Conservation (phyloP, 2,329 filamentous ascomycete species). For the Cordyceps farinosa region DNA sequence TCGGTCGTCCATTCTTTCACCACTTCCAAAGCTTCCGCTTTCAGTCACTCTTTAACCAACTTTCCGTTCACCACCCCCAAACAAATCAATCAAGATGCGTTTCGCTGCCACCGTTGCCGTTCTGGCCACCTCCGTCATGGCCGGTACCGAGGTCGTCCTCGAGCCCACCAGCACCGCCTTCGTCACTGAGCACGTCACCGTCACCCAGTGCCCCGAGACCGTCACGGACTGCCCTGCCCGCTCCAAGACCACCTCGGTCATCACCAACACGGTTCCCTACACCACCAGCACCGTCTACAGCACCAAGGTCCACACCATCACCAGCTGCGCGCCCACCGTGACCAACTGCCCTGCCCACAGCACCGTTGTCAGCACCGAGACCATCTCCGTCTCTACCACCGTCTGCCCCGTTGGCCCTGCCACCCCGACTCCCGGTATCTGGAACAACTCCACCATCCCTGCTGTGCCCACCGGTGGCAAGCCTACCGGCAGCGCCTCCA, state of each 20-base stretch:
- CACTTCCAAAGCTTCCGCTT: constrained; percentile 32
- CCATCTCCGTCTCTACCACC: constrained; percentile 38
- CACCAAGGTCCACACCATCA: constrained; percentile 59
- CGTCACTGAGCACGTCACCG: constrained; percentile 55
- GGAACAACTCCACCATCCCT: constrained; percentile 22
- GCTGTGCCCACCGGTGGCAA: constrained; percentile 3
- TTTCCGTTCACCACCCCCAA: constrained; percentile 30
- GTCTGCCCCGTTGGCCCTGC: constrained; percentile 35
- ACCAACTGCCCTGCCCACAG: constrained; percentile 56
- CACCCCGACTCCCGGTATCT: constrained; percentile 21
- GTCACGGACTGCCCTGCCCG: constrained; percentile 59
- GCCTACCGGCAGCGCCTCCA: constrained; percentile 15
- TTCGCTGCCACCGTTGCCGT: constrained; percentile 51
- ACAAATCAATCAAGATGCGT: constrained; percentile 56
- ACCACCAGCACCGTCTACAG: constrained; percentile 55
- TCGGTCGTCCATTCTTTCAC: constrained; percentile 57
- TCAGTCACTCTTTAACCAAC: constrained; percentile 28
- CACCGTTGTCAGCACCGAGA: constrained; percentile 36
- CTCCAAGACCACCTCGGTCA: constrained; percentile 36
- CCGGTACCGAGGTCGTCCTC: constrained; percentile 27
- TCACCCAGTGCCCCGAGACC: constrained; percentile 57
- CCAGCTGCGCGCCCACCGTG: constrained; percentile 56
- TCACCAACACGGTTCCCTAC: constrained; percentile 38
- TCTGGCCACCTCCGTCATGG: constrained; percentile 39
- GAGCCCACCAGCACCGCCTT: constrained; percentile 46